Evolutionary conservation across 768 basidiomycete genomes (phyloP).

Genomic region (Rhizopogon vesiculosus): DNA sequence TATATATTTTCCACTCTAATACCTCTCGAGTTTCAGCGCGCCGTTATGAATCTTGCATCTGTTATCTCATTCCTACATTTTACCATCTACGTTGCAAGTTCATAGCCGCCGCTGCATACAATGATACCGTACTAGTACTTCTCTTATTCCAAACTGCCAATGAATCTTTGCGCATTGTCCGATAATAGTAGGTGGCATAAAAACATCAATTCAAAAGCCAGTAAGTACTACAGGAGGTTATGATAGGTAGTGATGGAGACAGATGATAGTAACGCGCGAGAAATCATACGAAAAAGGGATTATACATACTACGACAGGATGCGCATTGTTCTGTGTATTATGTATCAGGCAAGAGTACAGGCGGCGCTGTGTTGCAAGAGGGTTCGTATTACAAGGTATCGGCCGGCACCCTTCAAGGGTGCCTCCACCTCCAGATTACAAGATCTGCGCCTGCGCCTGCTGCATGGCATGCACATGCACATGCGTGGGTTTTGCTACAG

Average conservation of each 20-base stretch:
- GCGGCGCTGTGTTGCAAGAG: neutral
- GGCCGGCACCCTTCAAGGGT: neutral
- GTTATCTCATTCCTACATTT: too few species aligned
- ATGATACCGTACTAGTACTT: neutral
- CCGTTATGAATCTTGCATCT: too few species aligned
- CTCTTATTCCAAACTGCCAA: neutral
- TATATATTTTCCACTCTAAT: slow-evolving; percentile 9
- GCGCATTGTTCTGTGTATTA: slow-evolving; percentile 17
- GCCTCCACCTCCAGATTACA: slow-evolving; percentile 5
- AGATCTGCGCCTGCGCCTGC: slow-evolving; percentile 46
- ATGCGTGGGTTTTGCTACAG: slow-evolving; percentile 58
- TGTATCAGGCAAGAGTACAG: slow-evolving; percentile 4
- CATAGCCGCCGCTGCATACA: neutral
- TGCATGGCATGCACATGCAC: slow-evolving; percentile 66
- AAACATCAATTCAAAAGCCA: slow-evolving; percentile 1
- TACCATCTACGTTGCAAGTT: too few species aligned
- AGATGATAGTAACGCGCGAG: neutral
- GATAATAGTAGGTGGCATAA: neutral
- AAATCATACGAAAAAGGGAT: slow-evolving; percentile 5
- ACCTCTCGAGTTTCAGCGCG: slow-evolving; percentile 6
- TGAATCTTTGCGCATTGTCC: neutral
- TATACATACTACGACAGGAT: slow-evolving; percentile 3
- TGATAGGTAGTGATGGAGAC: slow-evolving; percentile 5
- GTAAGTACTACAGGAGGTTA: slow-evolving; percentile 15
- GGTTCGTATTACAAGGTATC: slow-evolving; percentile 2